phyloP scores from a whole-genome alignment of 805 yeast species.

The Myxozyma melibiosi region DNA sequence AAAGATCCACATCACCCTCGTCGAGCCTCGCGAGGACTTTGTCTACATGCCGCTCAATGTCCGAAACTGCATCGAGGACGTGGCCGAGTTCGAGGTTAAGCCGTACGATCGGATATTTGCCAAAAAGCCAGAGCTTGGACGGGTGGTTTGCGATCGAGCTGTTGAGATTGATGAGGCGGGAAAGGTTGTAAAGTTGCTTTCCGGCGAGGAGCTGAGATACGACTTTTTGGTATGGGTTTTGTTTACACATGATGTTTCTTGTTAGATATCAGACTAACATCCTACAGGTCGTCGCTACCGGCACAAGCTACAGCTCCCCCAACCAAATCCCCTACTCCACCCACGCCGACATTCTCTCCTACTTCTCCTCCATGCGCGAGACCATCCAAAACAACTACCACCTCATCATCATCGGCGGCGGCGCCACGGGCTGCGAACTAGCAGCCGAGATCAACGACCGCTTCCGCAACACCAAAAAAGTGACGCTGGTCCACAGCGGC shows the following conservation, averaged over 20 bases:
- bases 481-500: conserved; percentile 38
- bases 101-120: conserved; percentile 21
- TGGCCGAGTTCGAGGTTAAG: conserved; percentile 12
- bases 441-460: conserved; percentile 51
- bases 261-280: neutral
- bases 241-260: too few species aligned
- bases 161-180: conserved; percentile 12
- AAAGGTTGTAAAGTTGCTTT: conserved; percentile 12
- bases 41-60: conserved; percentile 18
- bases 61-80: conserved; percentile 22
- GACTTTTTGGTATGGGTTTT: conserved; percentile 17
- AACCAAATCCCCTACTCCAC: conserved; percentile 1
- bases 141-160: conserved; percentile 9
- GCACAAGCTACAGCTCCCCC: conserved; percentile 15
- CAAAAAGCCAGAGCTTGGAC: conserved; percentile 11
- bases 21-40: conserved; percentile 20
- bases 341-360: conserved; percentile 4
- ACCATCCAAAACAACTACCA: conserved; percentile 44
- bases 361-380: conserved; percentile 22
- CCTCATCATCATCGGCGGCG: conserved; percentile 55
- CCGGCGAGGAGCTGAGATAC: conserved; percentile 10
- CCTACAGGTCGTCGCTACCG: conserved; percentile 26
- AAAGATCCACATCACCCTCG: conserved; percentile 13
- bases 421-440: conserved; percentile 56
- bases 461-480: conserved; percentile 44